Evolutionary conservation across 176 grass and related monocot species (phyloP).

Genomic region (Carex myosuroides): DNA sequence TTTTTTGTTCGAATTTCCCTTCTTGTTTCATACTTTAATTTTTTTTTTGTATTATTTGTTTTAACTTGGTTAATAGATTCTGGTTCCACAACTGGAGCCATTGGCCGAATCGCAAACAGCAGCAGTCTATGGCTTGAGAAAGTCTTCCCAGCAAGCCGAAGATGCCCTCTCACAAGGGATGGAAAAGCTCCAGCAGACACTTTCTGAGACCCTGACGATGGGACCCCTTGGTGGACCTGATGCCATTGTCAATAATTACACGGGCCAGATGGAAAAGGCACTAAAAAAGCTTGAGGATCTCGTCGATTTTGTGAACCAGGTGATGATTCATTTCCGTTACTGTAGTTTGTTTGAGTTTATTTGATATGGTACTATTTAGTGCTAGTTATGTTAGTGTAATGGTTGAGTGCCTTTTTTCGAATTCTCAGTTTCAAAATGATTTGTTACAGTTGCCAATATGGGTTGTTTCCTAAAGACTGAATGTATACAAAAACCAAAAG

Average conservation of each 20-base stretch:
- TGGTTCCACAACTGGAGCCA: slow-evolving; percentile 62
- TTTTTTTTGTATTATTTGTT: not conserved
- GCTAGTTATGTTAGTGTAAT: not conserved
- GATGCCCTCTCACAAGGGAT: slow-evolving; percentile 85
- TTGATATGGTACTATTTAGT: not conserved
- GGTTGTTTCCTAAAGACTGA: not conserved
- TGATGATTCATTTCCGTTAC: slow-evolving; percentile 19
- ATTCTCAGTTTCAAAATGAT: not conserved
- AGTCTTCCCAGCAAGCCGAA: slow-evolving; percentile 59
- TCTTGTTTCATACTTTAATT: not conserved
- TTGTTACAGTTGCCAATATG: not conserved
- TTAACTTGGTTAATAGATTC: slow-evolving; percentile 35
- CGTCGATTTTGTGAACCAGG: slow-evolving; percentile 61
- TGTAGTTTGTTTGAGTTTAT: not conserved
- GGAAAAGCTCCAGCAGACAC: slow-evolving; percentile 82
- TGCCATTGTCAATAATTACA: slow-evolving; percentile 30
- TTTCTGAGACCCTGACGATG: slow-evolving; percentile 48
- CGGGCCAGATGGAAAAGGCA: slow-evolving; percentile 54
- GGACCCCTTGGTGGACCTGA: slow-evolving; percentile 28
- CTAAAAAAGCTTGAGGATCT: slow-evolving; percentile 59
- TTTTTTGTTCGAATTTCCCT: not conserved
- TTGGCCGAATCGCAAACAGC: slow-evolving; percentile 44
- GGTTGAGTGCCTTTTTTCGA: not conserved
- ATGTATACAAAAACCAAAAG: not conserved
- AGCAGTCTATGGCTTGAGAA: slow-evolving; percentile 33